These are phyloP conservation scores for Solanum virginianum DNA, from an alignment of 257 asterid species.

Conservation along the genomic window DNA sequence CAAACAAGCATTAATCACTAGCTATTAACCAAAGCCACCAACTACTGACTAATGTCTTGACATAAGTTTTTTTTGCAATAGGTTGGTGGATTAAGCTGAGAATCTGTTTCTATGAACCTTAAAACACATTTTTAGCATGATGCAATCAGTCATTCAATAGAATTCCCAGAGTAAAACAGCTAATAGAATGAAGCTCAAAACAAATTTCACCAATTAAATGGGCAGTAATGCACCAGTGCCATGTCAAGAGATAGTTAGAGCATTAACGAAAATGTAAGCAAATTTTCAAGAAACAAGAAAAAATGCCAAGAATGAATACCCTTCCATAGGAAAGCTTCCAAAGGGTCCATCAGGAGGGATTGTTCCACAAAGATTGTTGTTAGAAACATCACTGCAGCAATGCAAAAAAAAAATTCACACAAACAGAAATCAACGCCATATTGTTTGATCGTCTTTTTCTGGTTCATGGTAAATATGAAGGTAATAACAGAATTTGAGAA, in stretches of 20 bases:
- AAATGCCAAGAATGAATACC: constrained; percentile 40
- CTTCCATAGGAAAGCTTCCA: constrained; percentile 53
- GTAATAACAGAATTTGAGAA: not conserved
- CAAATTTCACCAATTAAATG: not conserved
- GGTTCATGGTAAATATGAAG: not conserved
- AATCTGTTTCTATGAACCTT: not conserved
- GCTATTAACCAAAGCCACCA: not conserved
- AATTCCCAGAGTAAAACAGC: not conserved
- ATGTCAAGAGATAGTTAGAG: not conserved
- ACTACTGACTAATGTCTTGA: not conserved
- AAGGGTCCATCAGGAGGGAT: constrained; percentile 88
- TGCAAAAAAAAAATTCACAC: not conserved
- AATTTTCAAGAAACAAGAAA: not conserved
- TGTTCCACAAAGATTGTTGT: constrained; percentile 81
- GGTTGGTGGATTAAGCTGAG: not conserved
- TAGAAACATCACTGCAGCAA: constrained; percentile 64
- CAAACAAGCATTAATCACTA: not conserved
- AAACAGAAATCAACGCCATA: not conserved
- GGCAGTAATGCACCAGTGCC: not conserved
- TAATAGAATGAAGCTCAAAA: not conserved
- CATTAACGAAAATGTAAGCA: not conserved
- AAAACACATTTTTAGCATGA: not conserved
- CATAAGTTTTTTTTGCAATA: not conserved
- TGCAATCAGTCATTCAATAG: not conserved
- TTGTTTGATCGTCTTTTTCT: not conserved